phyloP scores from a whole-genome alignment of 306 rosid species.

The Astragalus membranaceus region DNA sequence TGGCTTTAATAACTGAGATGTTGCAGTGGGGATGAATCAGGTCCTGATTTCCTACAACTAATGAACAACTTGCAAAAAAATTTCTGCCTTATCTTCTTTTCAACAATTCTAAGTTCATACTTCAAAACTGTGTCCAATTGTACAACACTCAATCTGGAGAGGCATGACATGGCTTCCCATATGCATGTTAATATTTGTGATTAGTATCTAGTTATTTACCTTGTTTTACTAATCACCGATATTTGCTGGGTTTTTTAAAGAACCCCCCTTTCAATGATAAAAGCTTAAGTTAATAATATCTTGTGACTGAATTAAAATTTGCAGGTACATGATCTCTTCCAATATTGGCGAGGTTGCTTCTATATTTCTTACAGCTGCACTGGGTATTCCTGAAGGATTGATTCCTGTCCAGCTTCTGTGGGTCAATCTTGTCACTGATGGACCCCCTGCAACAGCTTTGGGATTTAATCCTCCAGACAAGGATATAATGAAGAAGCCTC shows the following conservation, averaged over 20 bases:
- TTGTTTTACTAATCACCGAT: neutral
- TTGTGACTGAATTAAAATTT: neutral
- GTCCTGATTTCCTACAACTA: neutral
- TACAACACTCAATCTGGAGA: neutral
- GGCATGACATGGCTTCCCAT: neutral
- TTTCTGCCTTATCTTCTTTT: neutral
- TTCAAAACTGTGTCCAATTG: neutral
- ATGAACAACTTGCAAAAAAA: neutral
- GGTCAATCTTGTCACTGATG: constrained; percentile 98
- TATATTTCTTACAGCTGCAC: constrained; percentile 75
- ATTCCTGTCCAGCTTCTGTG: constrained; percentile 97
- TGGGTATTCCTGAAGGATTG: constrained; percentile 94
- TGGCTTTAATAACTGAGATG: neutral
- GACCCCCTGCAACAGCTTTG: constrained; percentile 96
- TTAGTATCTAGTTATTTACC: neutral
- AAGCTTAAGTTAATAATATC: neutral
- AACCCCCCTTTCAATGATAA: neutral
- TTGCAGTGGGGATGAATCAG: neutral
- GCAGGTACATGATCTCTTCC: constrained; percentile 88
- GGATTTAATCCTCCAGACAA: constrained; percentile 94
- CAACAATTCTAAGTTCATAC: neutral
- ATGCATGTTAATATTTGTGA: neutral
- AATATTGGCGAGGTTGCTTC: constrained; percentile 83
- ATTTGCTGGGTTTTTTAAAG: neutral
- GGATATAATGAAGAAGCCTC: constrained; percentile 88